phyloP scores from a whole-genome alignment of 1,284 basidiomycete species.

The Ustilago hordei region DNA sequence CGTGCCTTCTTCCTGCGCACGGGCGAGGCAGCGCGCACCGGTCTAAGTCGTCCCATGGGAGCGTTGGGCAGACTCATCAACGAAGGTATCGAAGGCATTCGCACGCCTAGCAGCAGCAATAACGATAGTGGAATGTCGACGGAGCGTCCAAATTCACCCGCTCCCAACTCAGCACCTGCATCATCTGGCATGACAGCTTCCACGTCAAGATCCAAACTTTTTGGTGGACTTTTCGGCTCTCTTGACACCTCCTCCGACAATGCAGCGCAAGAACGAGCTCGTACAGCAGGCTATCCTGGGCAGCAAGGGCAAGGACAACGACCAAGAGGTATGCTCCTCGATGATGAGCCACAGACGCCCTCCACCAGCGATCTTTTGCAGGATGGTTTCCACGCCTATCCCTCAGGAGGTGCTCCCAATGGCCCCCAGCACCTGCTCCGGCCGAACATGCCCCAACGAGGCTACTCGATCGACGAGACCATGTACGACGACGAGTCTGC shows the following conservation, averaged over 20 bases:
- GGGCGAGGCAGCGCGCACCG: slow-evolving; percentile 65
- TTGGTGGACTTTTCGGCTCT: slow-evolving; percentile 46
- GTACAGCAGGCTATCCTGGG: slow-evolving; percentile 17
- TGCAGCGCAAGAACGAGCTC: slow-evolving; percentile 12
- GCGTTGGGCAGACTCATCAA: slow-evolving; percentile 65
- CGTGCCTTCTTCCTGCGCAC: slow-evolving; percentile 66
- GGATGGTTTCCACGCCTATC: slow-evolving; percentile 44
- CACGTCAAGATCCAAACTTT: slow-evolving; percentile 46
- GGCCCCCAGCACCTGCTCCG: slow-evolving; percentile 44
- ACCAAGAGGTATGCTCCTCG: slow-evolving; percentile 17
- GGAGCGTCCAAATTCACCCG: slow-evolving; percentile 42
- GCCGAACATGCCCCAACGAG: slow-evolving; percentile 39
- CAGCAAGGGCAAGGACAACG: slow-evolving; percentile 25
- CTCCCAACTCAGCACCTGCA: slow-evolving; percentile 2
- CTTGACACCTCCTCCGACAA: slow-evolving; percentile 33
- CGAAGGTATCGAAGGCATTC: slow-evolving; percentile 64
- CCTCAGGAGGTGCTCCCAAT: slow-evolving; percentile 35
- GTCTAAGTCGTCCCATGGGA: slow-evolving; percentile 62
- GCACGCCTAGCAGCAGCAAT: slow-evolving; percentile 48
- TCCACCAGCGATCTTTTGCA: slow-evolving; percentile 41
- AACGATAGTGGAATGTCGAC: slow-evolving; percentile 48
- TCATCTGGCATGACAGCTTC: slow-evolving; percentile 31
- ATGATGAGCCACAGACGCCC: slow-evolving; percentile 52
- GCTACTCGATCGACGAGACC: slow-evolving; percentile 51
- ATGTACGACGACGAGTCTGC: slow-evolving; percentile 50